Percentiles rank a stretch among this genome's conserved stretches.
These are phyloP conservation scores for Aureobasidium vineae DNA, from an alignment of 2,329 filamentous ascomycete genomes.

Conservation along the genomic window DNA sequence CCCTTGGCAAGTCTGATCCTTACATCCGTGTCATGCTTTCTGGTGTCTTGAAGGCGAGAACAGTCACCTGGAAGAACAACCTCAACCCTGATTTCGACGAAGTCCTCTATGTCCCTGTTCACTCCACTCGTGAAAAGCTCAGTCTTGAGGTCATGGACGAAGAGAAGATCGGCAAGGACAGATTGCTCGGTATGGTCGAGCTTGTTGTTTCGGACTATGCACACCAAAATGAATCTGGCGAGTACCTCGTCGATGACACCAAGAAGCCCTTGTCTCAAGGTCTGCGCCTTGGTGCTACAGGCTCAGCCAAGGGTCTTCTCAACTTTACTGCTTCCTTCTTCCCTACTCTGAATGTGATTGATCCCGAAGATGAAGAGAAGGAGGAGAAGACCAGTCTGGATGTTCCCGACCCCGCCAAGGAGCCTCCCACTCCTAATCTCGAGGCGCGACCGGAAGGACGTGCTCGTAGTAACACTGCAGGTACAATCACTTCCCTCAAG, in stretches of 20 bases:
- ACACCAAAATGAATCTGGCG: constrained; percentile 70
- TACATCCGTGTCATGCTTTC: constrained; percentile 87
- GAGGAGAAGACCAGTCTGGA: constrained; percentile 38
- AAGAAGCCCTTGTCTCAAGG: constrained; percentile 66
- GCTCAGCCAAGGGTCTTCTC: constrained; percentile 73
- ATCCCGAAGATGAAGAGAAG: constrained; percentile 77
- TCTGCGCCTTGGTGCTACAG: constrained; percentile 71
- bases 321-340: constrained; percentile 87
- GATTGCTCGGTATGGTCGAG: constrained; percentile 79
- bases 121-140: constrained; percentile 78
- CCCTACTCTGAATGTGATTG: constrained; percentile 79
- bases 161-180: constrained; percentile 87
- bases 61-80: constrained; percentile 94
- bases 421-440: constrained; percentile 29
- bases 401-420: constrained; percentile 28
- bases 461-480: constrained; percentile 36
- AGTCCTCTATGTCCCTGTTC: constrained; percentile 88
- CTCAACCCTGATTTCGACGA: constrained; percentile 96
- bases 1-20: constrained; percentile 94
- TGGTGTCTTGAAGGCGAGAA: constrained; percentile 84
- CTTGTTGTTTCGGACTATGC: constrained; percentile 76
- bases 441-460: constrained; percentile 27
- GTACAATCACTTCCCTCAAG: constrained; percentile 45
- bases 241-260: constrained; percentile 74
- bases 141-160: constrained; percentile 95